Evolutionary conservation across 257 asterid species (phyloP).

Genomic region (Avicennia marina): DNA sequence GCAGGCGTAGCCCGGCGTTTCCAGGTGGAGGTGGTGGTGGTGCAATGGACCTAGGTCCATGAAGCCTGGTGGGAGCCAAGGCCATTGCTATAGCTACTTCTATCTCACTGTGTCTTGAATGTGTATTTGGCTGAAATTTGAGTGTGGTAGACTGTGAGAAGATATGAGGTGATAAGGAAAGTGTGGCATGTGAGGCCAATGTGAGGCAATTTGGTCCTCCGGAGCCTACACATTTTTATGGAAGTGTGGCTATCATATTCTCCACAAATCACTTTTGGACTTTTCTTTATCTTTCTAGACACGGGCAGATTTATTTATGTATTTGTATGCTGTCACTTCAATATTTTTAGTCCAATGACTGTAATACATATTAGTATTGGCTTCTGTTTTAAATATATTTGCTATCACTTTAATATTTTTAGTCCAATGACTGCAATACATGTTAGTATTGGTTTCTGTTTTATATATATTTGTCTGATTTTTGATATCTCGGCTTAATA

Average conservation of each 20-base stretch:
- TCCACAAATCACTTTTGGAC: conserved; percentile 30
- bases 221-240: conserved; percentile 2
- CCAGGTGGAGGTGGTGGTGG: conserved; percentile 31
- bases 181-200: conserved; percentile 13
- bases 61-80: conserved; percentile 37
- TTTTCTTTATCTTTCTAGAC: conserved; percentile 29
- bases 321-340: no score
- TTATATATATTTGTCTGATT: no score
- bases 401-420: no score
- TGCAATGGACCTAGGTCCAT: conserved; percentile 34
- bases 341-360: no score
- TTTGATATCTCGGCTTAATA: no score
- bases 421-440: no score
- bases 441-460: no score
- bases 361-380: no score
- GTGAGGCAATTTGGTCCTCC: conserved; percentile 22
- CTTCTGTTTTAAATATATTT: no score
- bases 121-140: not conserved
- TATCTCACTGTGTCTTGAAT: no score
- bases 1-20: conserved; percentile 44
- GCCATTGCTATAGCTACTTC: no score
- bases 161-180: conserved; percentile 30
- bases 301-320: no score
- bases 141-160: conserved; percentile 12
- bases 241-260: conserved; percentile 70